phyloP scores from a whole-genome alignment of 1,284 basidiomycete genomes.

The Papiliotrema flavescens region DNA sequence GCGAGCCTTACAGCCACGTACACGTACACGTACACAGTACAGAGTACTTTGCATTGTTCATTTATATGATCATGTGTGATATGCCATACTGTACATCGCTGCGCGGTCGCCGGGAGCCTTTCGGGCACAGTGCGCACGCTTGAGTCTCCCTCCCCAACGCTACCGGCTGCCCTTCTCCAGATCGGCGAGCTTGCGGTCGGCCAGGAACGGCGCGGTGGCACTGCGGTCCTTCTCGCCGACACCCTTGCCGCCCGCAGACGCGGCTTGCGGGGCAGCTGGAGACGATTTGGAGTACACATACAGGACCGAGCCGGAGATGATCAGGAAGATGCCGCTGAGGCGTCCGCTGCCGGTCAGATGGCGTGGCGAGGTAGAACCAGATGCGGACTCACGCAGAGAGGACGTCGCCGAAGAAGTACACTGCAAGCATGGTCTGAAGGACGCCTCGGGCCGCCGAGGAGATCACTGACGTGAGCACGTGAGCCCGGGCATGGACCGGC shows the following conservation, averaged over 20 bases:
- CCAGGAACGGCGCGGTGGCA: not conserved
- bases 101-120: too few species aligned
- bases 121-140: too few species aligned
- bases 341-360: conserved; percentile 13
- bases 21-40: too few species aligned
- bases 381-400: conserved; percentile 14
- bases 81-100: not conserved
- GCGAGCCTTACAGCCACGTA: too few species aligned
- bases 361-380: not conserved
- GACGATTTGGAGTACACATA: conserved; percentile 30
- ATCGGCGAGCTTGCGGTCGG: too few species aligned
- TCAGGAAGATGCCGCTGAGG: conserved; percentile 25
- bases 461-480: conserved; percentile 10
- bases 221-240: not conserved
- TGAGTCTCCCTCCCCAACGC: too few species aligned
- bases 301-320: conserved; percentile 26
- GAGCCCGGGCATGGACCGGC: not conserved
- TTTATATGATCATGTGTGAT: too few species aligned
- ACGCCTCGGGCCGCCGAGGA: conserved; percentile 20
- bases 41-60: too few species aligned
- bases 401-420: conserved; percentile 23
- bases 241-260: not conserved
- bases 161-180: too few species aligned
- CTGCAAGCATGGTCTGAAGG: conserved; percentile 20
- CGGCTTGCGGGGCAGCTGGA: not conserved